Conservation (phyloP, 2,329 filamentous ascomycete genomes). For the Cercospora zeae-maydis region DNA sequence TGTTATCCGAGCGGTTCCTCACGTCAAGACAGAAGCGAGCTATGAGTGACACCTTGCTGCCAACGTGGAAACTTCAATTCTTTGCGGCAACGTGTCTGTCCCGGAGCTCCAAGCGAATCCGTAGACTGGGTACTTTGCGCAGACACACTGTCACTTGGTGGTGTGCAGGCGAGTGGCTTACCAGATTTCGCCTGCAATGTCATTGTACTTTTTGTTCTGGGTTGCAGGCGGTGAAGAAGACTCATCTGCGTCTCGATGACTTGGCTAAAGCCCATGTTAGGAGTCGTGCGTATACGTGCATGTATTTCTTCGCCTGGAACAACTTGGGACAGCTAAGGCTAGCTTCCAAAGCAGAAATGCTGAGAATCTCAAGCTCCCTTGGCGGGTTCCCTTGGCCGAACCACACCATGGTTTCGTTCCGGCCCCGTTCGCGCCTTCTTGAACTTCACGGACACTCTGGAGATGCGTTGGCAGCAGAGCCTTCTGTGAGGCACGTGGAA, state of each 20-base stretch:
- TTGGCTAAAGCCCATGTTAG: neutral
- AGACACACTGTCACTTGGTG: neutral
- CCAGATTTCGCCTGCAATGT: neutral
- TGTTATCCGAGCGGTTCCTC: neutral
- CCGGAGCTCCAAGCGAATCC: neutral
- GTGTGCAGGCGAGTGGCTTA: neutral
- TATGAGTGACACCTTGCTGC: neutral
- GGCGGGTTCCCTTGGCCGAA: neutral
- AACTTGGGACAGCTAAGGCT: neutral
- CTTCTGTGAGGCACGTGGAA: too few relatives aligned
- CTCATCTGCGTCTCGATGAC: neutral
- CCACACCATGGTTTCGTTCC: neutral
- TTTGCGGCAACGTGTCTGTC: neutral
- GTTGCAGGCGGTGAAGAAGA: neutral
- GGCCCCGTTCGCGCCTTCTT: neutral
- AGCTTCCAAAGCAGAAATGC: neutral
- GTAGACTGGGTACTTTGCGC: neutral
- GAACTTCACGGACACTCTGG: too few relatives aligned
- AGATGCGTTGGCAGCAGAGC: too few relatives aligned
- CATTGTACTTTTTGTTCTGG: neutral
- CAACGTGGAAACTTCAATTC: neutral
- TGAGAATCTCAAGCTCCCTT: neutral
- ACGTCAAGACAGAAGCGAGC: neutral
- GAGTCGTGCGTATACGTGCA: neutral
- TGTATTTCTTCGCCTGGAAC: neutral